Evolutionary conservation across 2,329 filamentous ascomycete species (phyloP).

Genomic region (Annulohypoxylon truncatum): DNA sequence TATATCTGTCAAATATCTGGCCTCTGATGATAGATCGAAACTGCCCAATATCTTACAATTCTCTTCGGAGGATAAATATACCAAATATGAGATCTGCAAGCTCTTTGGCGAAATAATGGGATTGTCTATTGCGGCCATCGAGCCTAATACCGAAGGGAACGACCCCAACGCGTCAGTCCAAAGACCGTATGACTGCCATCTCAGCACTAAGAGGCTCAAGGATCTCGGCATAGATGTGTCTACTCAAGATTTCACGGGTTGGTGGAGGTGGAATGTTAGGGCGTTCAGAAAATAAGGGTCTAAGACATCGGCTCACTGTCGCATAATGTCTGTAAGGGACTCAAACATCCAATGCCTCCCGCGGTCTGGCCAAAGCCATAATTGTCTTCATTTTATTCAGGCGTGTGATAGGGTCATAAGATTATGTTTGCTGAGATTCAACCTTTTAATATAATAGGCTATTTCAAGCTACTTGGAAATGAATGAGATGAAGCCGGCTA

Average conservation of each 20-base stretch:
- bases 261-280: slow-evolving; percentile 78
- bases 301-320: slow-evolving; percentile 26
- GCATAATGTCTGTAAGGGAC: slow-evolving; percentile 27
- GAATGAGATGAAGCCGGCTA: neutral
- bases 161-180: slow-evolving; percentile 77
- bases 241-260: slow-evolving; percentile 79
- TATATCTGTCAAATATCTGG: slow-evolving; percentile 75
- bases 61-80: slow-evolving; percentile 85
- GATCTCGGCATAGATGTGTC: slow-evolving; percentile 79
- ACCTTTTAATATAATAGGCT: neutral
- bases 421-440: neutral
- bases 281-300: slow-evolving; percentile 65
- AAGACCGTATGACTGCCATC: slow-evolving; percentile 87
- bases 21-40: slow-evolving; percentile 57
- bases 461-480: neutral
- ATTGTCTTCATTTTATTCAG: neutral
- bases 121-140: slow-evolving; percentile 74
- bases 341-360: neutral
- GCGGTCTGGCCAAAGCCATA: slow-evolving; percentile 12
- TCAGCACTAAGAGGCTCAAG: slow-evolving; percentile 79
- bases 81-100: slow-evolving; percentile 90
- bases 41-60: slow-evolving; percentile 84
- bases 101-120: slow-evolving; percentile 83
- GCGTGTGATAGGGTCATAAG: neutral
- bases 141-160: slow-evolving; percentile 76